Evolutionary conservation across 116 monocot genomes (phyloP), one percentile per base, ranked within the genome.

Genomic region (Thalassia testudinum): DNA sequence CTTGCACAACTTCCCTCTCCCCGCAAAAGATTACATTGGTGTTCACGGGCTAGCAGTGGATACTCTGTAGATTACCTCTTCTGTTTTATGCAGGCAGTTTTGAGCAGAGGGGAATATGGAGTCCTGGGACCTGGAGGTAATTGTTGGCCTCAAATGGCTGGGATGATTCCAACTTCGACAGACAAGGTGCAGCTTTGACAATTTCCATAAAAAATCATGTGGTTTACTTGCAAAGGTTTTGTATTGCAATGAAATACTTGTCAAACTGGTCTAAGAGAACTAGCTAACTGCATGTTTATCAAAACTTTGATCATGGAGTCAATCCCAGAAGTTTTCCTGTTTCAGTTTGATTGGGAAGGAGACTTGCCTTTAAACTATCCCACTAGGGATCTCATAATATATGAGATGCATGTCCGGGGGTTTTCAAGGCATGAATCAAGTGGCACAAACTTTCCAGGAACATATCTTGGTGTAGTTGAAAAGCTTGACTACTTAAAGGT

Each of bases 311-410:
- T n/a, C n/a, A n/a, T n/a, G n/a, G n/a, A n/a, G n/a, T n/a, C n/a
- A n/a, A n/a, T n/a, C n/a, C n/a, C n/a, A n/a, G n/a, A n/a, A n/a
- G n/a, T n/a, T n/a, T n/a, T n/a, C n/a, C n/a, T n/a, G n/a, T n/a
- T n/a, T n/a, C 68, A 92, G 91, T 92, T 92, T 79, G 86, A 92
- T 48, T 92, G 91, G 91, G 77, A 86, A 60, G 86, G 92, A 58
- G 92, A 92, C 53, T 53, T 82, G 48, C 92, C 77, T 52, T 47
- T 92, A 18, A 25, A 23, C 0, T 60, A 66, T 58, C 77, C 63
- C 54, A 79, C 86, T 44, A 79, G 60, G 40, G 86, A 85, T 43
- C 77, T 86, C 22, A 66, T 92, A 40, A 75, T 92, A 47, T 92
- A 86, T 70, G 86, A 92, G 68, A 86, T 92, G 86, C 92, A 92